Base-by-base conservation (phyloP, 768 basidiomycete species). In the Auricularia auricula-judae region DNA sequence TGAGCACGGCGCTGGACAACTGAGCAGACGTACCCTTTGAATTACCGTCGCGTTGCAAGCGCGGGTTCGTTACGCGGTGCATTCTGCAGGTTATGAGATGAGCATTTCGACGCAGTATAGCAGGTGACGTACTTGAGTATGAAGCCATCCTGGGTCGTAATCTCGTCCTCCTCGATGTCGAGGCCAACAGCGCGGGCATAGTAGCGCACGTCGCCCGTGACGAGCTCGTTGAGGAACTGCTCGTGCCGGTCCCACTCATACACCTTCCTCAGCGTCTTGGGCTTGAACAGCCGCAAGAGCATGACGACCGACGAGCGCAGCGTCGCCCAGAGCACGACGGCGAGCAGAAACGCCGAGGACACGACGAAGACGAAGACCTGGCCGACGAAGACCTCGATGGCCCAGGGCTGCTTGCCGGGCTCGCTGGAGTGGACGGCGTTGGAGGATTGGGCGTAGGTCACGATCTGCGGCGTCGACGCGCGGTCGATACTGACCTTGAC, bases 61-160 rank as follows among this genome's bases (percentile, higher is more conserved):
- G 65, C 5, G 76, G 76, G 62, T 77, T 76, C 39, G 75, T 71
- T 56, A 77, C 73, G 39, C 67, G 67, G 67, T 77, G 74, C 70
- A 75, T 71, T 44, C 74, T 74, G 42, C 4, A 63, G 3, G 18
- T 4, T 23, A 3, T 29, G 7, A 47, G 16, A 12, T 8, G 12
- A 33, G 47, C 66, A 66, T 65, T 66, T 47, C 60, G 51, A 35
- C 33, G 11, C n/a, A 16, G 4, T 14, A 33, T 51, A 51, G 14
- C 16, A 21, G 54, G 39, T 53, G 23, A 56, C 65, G 16, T 58
- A 70, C 67, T 76, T 65, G 69, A 78, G 68, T 42, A 74, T 71
- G 67, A 76, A 81, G 36, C 80, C 80, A 66, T 81, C 80, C 65
- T 80, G 77, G 7, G 78, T 81, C 68, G 78, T 77, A 35, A 80